These are phyloP conservation scores for Vaucheria bursata DNA, from an alignment of 352 stramenopile genomes.

Conservation along the genomic window DNA sequence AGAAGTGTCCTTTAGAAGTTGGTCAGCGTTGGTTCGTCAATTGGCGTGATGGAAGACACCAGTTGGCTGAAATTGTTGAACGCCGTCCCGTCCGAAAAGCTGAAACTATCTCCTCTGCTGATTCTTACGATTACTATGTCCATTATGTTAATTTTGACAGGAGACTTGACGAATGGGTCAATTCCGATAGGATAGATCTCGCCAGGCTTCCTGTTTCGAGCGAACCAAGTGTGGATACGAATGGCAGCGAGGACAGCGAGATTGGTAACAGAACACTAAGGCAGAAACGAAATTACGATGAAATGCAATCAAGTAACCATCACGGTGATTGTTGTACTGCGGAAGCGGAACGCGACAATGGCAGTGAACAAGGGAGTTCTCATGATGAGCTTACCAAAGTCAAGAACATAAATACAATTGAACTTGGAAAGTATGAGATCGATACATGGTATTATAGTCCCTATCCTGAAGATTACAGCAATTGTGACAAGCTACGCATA, in stretches of 20 bases:
- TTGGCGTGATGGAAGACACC: conserved; percentile 37
- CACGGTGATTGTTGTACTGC: too few relatives aligned
- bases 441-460: conserved; percentile 84
- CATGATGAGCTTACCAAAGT: conserved; percentile 79
- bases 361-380: conserved; percentile 52
- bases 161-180: conserved; percentile 67
- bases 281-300: conserved; percentile 48
- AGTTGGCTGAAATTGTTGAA: conserved; percentile 47
- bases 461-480: conserved; percentile 67
- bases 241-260: conserved; percentile 15
- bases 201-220: too few relatives aligned
- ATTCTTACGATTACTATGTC: conserved; percentile 56
- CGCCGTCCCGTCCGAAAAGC: not conserved
- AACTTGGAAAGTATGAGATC: conserved; percentile 67
- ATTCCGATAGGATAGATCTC: conserved; percentile 55
- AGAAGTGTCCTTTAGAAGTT: conserved; percentile 14
- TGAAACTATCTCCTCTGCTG: not conserved
- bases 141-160: conserved; percentile 73
- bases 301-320: conserved; percentile 13
- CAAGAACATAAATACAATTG: conserved; percentile 54
- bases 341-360: too few relatives aligned
- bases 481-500: conserved; percentile 67
- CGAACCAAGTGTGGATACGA: conserved; percentile 16
- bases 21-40: conserved; percentile 32
- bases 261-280: conserved; percentile 13